Conservation (phyloP, 2,329 filamentous ascomycete genomes). For the Penicillium sp. region DNA sequence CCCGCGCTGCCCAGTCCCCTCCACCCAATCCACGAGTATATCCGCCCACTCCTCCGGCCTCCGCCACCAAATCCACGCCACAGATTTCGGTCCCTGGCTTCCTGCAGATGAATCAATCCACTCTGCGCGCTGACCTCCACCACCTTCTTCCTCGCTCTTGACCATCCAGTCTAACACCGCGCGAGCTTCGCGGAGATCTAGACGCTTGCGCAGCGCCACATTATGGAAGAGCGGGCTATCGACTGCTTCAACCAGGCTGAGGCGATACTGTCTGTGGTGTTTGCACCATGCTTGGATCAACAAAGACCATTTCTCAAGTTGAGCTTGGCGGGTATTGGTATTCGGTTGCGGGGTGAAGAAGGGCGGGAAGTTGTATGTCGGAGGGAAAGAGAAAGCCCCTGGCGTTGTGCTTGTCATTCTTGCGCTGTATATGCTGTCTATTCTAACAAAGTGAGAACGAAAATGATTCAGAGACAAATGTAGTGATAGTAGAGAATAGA, state of each 20-base stretch:
- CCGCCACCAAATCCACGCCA: constrained; percentile 79
- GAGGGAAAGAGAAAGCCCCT: constrained; percentile 40
- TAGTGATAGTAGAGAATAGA: neutral
- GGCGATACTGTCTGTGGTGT: constrained; percentile 72
- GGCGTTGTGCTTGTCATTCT: constrained; percentile 13
- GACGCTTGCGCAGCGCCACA: constrained; percentile 39
- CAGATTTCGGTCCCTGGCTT: constrained; percentile 46
- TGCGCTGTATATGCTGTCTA: neutral
- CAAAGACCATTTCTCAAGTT: constrained; percentile 79
- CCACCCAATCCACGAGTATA: constrained; percentile 73
- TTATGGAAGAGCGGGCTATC: constrained; percentile 61
- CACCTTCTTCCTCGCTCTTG: constrained; percentile 42
- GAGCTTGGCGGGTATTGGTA: constrained; percentile 43
- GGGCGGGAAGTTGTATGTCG: constrained; percentile 53
- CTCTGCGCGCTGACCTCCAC: constrained; percentile 56
- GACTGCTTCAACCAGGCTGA: constrained; percentile 65
- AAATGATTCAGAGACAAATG: neutral
- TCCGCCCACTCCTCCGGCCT: constrained; percentile 89
- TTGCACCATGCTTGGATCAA: constrained; percentile 83
- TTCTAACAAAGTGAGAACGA: neutral
- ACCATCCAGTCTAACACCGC: constrained; percentile 59
- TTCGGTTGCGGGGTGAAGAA: constrained; percentile 52
- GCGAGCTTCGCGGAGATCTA: constrained; percentile 55
- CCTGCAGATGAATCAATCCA: constrained; percentile 52
- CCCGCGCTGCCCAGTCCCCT: constrained; percentile 84